Evolutionary conservation across 2,329 filamentous ascomycete genomes (phyloP).

Genomic region (Ophiostoma himal-ulmi): DNA sequence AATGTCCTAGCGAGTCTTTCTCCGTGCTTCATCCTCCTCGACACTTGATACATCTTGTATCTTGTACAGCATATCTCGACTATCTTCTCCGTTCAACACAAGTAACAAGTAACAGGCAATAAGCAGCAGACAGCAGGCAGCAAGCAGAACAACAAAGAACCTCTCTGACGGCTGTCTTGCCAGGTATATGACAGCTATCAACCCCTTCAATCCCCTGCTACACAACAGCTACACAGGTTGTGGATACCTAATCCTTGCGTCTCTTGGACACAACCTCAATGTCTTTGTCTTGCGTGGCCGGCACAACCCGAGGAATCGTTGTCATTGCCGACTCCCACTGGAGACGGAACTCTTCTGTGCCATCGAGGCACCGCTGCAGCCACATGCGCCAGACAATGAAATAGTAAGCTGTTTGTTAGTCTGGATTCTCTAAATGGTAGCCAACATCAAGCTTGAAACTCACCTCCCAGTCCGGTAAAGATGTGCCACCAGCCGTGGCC

Average conservation of each 20-base stretch:
- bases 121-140: no score
- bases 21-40: no score
- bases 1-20: no score
- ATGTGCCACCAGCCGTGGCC: constrained; percentile 61
- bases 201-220: background rate
- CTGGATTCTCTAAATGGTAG: background rate
- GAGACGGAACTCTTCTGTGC: constrained; percentile 62
- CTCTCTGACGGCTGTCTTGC: background rate
- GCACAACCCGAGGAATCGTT: constrained; percentile 45
- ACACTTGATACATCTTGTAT: no score
- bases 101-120: background rate
- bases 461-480: constrained; percentile 69
- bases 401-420: constrained; percentile 55
- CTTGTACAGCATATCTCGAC: no score
- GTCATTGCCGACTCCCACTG: constrained; percentile 60
- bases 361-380: constrained; percentile 70
- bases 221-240: background rate
- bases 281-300: constrained; percentile 25
- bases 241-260: constrained; percentile 22
- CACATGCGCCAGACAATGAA: constrained; percentile 81
- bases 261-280: constrained; percentile 27
- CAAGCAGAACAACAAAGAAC: background rate
- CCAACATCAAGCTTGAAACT: constrained; percentile 15
- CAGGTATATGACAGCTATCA: constrained; percentile 7
- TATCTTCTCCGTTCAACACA: no score